phyloP scores from a whole-genome alignment of 495 filamentous ascomycete genomes.

The Penicillium bialowiezense region DNA sequence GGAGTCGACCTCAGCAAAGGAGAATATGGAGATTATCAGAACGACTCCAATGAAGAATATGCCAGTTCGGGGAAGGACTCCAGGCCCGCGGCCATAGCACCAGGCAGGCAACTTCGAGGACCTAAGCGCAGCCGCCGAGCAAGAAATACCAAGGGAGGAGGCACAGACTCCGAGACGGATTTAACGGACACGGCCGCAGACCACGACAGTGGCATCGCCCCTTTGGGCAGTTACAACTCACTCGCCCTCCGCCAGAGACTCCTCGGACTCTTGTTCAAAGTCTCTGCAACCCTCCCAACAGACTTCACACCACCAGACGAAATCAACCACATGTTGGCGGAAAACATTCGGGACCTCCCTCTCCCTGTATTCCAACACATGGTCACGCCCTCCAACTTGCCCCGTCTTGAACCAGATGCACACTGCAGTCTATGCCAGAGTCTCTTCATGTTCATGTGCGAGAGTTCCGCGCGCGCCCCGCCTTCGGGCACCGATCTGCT shows the following conservation, averaged over 20 bases:
- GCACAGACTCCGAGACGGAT: slow-evolving; percentile 2
- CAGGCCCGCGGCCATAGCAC: slow-evolving; percentile 13
- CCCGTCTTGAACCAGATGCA: slow-evolving; percentile 41
- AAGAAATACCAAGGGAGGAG: slow-evolving; percentile 18
- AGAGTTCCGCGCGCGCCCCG: slow-evolving; percentile 54
- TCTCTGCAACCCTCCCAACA: slow-evolving; percentile 39
- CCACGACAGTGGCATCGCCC: slow-evolving; percentile 23
- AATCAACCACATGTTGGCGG: slow-evolving; percentile 66
- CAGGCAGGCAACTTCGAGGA: slow-evolving; percentile 9
- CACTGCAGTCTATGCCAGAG: slow-evolving; percentile 62
- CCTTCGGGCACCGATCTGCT: slow-evolving; percentile 46
- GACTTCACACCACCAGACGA: slow-evolving; percentile 50
- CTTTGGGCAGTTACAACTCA: slow-evolving; percentile 53
- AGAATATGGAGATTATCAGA: slow-evolving; percentile 56
- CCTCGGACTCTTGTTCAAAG: slow-evolving; percentile 51
- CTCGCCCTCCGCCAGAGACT: slow-evolving; percentile 63
- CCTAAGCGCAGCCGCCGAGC: slow-evolving; percentile 36
- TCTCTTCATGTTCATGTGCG: slow-evolving; percentile 61
- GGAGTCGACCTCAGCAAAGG: slow-evolving; percentile 57
- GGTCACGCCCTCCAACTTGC: slow-evolving; percentile 53
- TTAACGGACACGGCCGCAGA: background rate
- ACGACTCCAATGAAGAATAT: slow-evolving; percentile 44
- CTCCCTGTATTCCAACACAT: slow-evolving; percentile 72
- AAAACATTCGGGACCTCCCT: slow-evolving; percentile 63
- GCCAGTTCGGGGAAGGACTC: slow-evolving; percentile 7